phyloP scores from a whole-genome alignment of 768 basidiomycete species.

The Sporobolomyces phaffii region DNA sequence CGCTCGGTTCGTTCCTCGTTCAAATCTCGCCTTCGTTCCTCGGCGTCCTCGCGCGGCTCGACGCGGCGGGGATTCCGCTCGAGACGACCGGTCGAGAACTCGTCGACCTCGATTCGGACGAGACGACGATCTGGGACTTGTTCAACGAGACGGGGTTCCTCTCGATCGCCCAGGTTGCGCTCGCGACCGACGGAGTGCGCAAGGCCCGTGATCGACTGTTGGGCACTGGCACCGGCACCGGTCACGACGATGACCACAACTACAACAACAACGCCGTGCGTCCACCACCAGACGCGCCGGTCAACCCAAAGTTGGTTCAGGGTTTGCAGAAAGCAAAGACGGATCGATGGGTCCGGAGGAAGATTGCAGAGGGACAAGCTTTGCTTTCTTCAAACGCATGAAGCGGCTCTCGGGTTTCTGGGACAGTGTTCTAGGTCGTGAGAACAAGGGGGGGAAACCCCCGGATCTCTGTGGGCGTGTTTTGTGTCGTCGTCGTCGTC shows the following conservation, averaged over 20 bases:
- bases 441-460: too few species aligned
- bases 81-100: background rate
- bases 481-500: too few species aligned
- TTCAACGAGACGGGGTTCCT: background rate
- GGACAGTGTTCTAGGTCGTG: too few species aligned
- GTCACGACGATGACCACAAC: too few species aligned
- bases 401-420: too few species aligned
- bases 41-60: background rate
- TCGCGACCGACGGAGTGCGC: conserved; percentile 19
- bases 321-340: background rate
- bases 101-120: conserved; percentile 2
- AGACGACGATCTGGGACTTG: background rate
- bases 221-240: too few species aligned
- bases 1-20: conserved; percentile 15
- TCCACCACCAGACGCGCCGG: background rate
- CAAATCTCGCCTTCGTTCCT: background rate
- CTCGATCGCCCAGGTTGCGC: background rate
- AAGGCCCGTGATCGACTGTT: too few species aligned
- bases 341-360: background rate
- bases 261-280: too few species aligned
- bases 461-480: too few species aligned
- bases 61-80: background rate
- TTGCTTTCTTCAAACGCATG: too few species aligned
- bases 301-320: background rate
- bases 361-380: background rate